These are phyloP conservation scores for Solanum sejunctum DNA, from an alignment of 257 asterid genomes.

Conservation along the genomic window DNA sequence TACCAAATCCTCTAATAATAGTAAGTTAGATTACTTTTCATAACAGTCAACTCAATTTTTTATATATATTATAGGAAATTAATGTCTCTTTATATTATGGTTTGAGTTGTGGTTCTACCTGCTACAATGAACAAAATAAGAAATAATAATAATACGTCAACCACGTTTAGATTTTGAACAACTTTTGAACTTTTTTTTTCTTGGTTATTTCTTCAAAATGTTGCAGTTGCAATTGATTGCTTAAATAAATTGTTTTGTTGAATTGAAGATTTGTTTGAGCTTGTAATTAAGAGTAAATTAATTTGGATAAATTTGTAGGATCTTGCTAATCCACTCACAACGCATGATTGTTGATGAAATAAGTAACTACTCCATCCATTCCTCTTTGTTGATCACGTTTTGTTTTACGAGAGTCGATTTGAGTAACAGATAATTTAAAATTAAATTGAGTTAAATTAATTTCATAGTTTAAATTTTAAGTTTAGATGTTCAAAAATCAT, in stretches of 20 bases:
- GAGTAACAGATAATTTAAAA: no score
- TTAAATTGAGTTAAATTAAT: no score
- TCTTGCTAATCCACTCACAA: neutral
- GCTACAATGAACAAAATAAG: conserved; percentile 21
- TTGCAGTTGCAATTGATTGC: neutral
- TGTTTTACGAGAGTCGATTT: no score
- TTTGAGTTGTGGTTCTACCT: conserved; percentile 32
- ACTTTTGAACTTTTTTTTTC: neutral
- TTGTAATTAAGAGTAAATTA: neutral
- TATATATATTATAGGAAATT: neutral
- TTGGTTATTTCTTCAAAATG: neutral
- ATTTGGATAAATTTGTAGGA: neutral
- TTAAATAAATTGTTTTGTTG: neutral
- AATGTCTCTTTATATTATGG: conserved; percentile 12
- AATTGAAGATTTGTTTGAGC: neutral
- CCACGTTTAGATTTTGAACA: neutral
- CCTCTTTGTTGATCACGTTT: no score
- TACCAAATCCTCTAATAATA: conserved; percentile 16
- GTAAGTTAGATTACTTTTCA: neutral
- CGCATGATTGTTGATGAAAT: neutral
- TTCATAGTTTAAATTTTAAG: no score
- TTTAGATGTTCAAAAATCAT: no score
- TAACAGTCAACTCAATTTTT: conserved; percentile 12
- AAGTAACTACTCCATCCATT: neutral
- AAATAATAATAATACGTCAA: conserved; percentile 10